Evolutionary conservation across 2,329 filamentous ascomycete species (phyloP), one percentile per base, ranked within the genome.

Genomic region (Talaromyces sp.): DNA sequence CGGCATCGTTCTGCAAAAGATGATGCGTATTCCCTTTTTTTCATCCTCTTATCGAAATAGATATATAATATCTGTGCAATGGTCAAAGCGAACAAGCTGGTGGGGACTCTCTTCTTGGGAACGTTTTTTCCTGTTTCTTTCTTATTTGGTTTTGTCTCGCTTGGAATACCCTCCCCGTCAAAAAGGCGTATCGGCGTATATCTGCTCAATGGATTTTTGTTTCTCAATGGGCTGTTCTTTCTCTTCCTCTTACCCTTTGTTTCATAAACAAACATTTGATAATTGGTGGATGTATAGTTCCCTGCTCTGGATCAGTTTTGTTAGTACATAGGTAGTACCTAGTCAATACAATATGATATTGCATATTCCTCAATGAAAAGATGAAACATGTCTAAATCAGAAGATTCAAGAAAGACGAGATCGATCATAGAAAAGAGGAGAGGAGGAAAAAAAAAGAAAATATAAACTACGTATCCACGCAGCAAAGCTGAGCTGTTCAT

Each of bases 111-210:
- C 21, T 5, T 6, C 11, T 2, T 10, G 3, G 11, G 17, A 25
- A 37, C 25, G 25, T 7, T 28, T 25, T 15, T 11, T 25, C 15
- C 13, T 51, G n/a, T n/a, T 28, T 39, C 48, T 39, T 52, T 25
- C 22, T 52, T 39, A 25, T 39, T 50, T 17, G 10, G 6, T 46
- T 40, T 56, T 33, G 31, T 31, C 35, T 40, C 35, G 22, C 43
- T 56, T 41, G 54, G 22, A 56, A 56, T 56, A 56, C 54, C 54
- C 53, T 55, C 39, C 52, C 40, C 9, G 40, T 37, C 54, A 41
- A 25, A 41, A 25, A 40, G 45, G 45, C 36, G 41, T 56, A 31
- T 39, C 41, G 43, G 54, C 41, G 53, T 45, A 28, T 13, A 19
- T 22, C 19, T 39, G 48, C 35, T 25, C 11, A 39, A 25, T 22